Conservation (phyloP, 257 asterid genomes). For the Solanum pennellii region DNA sequence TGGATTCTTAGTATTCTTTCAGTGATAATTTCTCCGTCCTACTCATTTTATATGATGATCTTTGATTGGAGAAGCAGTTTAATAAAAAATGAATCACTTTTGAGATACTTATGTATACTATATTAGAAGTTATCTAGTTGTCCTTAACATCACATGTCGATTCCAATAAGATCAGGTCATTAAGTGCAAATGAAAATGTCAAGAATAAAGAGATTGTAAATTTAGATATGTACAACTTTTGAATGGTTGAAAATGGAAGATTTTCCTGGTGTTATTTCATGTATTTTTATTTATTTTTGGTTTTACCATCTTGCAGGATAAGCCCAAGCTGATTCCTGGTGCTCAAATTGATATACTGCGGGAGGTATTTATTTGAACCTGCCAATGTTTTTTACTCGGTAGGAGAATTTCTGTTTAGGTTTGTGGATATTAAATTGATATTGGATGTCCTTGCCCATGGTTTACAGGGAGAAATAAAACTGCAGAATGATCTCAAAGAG, state of each 20-base stretch:
- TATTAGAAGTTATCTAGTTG: not conserved
- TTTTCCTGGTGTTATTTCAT: not conserved
- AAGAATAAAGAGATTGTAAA: not conserved
- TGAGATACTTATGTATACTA: not conserved
- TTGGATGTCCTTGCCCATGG: not conserved
- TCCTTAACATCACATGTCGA: not conserved
- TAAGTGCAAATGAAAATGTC: not conserved
- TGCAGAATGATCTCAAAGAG: conserved; percentile 14
- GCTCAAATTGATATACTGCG: conserved; percentile 59
- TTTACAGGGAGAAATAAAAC: conserved; percentile 36
- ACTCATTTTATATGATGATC: not conserved
- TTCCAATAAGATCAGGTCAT: not conserved
- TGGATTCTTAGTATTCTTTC: not conserved
- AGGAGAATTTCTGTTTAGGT: not conserved
- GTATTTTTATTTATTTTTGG: not conserved
- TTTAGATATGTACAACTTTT: not conserved
- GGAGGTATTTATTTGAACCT: conserved; percentile 43
- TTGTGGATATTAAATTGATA: not conserved
- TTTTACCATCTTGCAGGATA: conserved; percentile 38
- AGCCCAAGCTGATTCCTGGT: conserved; percentile 57
- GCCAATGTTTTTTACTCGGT: not conserved
- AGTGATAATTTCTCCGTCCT: not conserved
- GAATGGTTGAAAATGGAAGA: not conserved
- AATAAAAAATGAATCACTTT: not conserved
- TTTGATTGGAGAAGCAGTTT: not conserved